phyloP scores from a whole-genome alignment of 2,329 filamentous ascomycete genomes.

The Lasiodiplodia gonubiensis region DNA sequence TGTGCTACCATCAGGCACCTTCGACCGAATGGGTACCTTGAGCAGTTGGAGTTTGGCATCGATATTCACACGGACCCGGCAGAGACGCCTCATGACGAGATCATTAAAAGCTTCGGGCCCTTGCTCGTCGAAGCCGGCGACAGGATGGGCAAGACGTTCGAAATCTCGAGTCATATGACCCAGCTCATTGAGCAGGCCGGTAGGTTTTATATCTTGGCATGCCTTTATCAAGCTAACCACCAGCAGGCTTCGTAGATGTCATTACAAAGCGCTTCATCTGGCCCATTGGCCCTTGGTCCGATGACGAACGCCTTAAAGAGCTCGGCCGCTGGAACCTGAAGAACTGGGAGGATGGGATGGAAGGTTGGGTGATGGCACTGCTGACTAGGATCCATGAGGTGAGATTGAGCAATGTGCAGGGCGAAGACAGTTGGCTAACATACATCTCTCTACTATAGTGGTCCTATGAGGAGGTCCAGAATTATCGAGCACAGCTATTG shows the following conservation, averaged over 20 bases:
- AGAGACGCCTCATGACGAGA: constrained; percentile 32
- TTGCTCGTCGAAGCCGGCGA: constrained; percentile 32
- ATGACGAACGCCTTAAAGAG: constrained; percentile 42
- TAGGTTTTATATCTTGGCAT: not conserved
- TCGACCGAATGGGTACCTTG: constrained; percentile 48
- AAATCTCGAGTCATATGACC: constrained; percentile 38
- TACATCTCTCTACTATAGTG: constrained; percentile 3
- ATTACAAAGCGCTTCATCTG: constrained; percentile 37
- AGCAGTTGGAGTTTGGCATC: constrained; percentile 49
- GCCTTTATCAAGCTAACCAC: not conserved
- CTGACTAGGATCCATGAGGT: constrained; percentile 47
- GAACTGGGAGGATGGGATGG: constrained; percentile 50
- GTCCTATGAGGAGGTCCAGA: constrained; percentile 26
- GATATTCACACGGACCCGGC: constrained; percentile 34
- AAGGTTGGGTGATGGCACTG: constrained; percentile 49
- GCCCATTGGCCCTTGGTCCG: constrained; percentile 44
- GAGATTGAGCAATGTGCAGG: constrained; percentile 22
- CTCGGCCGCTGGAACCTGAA: constrained; percentile 45
- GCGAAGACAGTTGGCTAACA: constrained; percentile 1
- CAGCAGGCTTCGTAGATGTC: constrained; percentile 40
- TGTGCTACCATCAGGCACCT: constrained; percentile 37
- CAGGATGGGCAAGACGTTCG: constrained; percentile 37
- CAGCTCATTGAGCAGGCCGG: constrained; percentile 31
- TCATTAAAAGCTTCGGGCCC: constrained; percentile 7
- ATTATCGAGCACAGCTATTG: constrained; percentile 16